Base-by-base conservation (phyloP, 495 filamentous ascomycete species). In the Pseudevernia furfuracea region DNA sequence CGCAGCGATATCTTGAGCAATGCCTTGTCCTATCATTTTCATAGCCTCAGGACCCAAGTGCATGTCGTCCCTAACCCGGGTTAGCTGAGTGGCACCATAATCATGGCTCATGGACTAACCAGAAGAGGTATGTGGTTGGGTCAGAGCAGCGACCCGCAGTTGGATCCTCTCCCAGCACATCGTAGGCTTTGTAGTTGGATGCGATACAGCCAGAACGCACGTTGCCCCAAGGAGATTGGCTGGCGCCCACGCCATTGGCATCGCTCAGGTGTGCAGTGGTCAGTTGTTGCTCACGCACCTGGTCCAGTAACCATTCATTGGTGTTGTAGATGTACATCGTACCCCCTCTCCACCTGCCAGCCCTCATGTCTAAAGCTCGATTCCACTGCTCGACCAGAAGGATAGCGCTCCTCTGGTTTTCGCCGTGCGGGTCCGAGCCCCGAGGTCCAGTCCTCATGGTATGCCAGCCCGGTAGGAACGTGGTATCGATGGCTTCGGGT, bases 121-220 rank as follows among this genome's bases (percentile, higher is more conserved):
- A 81, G 71, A 84, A 82, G 38, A 83, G 74, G 70, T 77, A 83
- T 60, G 74, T 78, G 12, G 79, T 74, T 4, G 80, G 81, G 53
- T 76, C 67, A 41, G 75, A 73, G 70, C 80, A 83, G 36, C 30
- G 38, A n/a, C 25, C 38, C 34, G 38, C 21, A 32, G 41, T 41
- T 39, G 9, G 28, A n/a, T n/a, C 17, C 32, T 61, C 41, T 58
- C 30, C 56, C 25, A 57, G 41, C 61, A 34, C 34, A 34, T 28
- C 58, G 32, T 62, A 41, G 37, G 21, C 36, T 53, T 49, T 52
- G 19, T 60, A 36, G 10, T 12, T 53, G 53, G 69, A 70, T 59
- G 66, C 36, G 28, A 69, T 46, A 59, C 67, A 69, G 39, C 57
- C 68, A 36, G 48, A 63, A n/a, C 53, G 59, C 17, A 63, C 61